Evolutionary conservation across 768 basidiomycete genomes (phyloP), one percentile per base, ranked within the genome.

Genomic region (Pisolithus orientalis): DNA sequence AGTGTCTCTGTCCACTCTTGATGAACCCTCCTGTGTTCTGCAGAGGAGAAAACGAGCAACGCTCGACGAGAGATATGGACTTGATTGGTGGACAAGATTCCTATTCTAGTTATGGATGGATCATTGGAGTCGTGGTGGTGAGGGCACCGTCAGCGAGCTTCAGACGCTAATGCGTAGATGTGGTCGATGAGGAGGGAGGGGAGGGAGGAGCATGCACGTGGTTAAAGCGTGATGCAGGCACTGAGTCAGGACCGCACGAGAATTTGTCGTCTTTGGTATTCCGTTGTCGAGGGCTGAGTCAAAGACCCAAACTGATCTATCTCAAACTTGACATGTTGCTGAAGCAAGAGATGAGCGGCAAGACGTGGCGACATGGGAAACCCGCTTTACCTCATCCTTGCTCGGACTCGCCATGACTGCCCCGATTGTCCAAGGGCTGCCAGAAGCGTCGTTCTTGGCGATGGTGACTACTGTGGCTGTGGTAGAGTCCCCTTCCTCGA

Each of bases 1-100:
- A 13, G 86, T 85, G 60, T 90, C 85, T 62, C 94, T 90, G 60
- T 91, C 87, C 60, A 93, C 76, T 54, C 82, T 88, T 14, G 85
- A 85, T 89, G 90, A 93, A 27, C 91, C 91, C 65, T 91, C 86
- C 65, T 93, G 90, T 6, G 87, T 91, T 10, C 91, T 90, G 57
- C 89, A 81, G 25, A 93, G 77, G 50, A 92, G 72, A 1, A 90
- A 91, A 63, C 93, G 90, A 0, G 88, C 90, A 44, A 93, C 88
- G 62, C 79, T 87, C 5, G 85, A 73, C n/a, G 68, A 63, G 37
- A 84, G 71, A 58, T 21, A 21, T 21, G 80, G 75, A 37, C 70
- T 56, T 31, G 68, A 68, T 50, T 67, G 55, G 29, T 66, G 70
- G 45, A 78, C 75, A 21, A 53, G 25, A 39, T 68, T 67, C 47